Evolutionary conservation across 805 yeast genomes (phyloP), one percentile per base, ranked within the genome.

Genomic region (Isabelozyma gotoi): DNA sequence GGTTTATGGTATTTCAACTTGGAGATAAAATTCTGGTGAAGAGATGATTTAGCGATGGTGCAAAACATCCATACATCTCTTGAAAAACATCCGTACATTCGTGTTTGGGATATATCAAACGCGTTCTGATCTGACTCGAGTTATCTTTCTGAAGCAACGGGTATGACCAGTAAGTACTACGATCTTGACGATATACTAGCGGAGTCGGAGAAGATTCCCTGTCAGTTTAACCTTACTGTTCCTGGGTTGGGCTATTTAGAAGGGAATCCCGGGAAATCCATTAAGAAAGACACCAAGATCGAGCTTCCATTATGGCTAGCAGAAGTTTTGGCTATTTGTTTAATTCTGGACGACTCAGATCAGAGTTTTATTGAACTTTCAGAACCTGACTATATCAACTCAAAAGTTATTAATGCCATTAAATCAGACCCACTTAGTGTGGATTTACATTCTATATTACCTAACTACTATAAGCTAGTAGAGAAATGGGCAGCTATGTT

Each of bases 281-380:
- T 84, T 21, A 64, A 68, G 42, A 74, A 79, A 52, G 82, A 81
- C 27, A 73, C 90, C 2, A 82, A 81, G 54, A 55, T 89, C 3
- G 91, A 87, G 45, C 71, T 92, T 18, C 98, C 98, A 0, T 62
- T 90, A 20, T 92, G 98, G 98, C 65, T 92, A 33, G 95, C 96
- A 0, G 83, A 83, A 45, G 77, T 85, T 1, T 66, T 91, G 24
- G 96, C 96, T 0, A 59, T 49, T 36, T 68, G 63, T 49, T 60
- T 59, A 24, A 51, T 62, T 27, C 61, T 55, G 58, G 73, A 64
- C 19, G 66, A 59, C 10, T 61, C 64, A 0, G 66, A 56, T 7
- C 53, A 50, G 4, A 80, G 85, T 4, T 87, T 88, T 52, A 70
- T 88, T 5, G 84, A 80, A 39, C 69, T 90, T 42, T 65, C 80